A percentile compares a stretch with the other conserved stretches of the same genome.
phyloP scores from a whole-genome alignment of 768 basidiomycete species.

The Amanita phalloides region DNA sequence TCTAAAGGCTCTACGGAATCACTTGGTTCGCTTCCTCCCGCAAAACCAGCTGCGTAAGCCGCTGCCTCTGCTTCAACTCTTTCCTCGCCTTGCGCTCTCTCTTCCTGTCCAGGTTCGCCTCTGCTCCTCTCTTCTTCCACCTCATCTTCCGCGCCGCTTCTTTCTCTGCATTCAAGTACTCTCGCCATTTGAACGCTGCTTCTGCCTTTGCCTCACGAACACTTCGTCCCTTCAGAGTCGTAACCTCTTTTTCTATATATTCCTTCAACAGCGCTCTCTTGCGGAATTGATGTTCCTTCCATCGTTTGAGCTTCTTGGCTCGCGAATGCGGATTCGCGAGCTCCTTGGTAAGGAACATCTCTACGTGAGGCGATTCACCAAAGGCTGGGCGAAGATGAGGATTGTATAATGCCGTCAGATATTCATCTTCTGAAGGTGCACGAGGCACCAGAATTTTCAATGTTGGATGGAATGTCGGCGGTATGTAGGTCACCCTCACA shows the following conservation, averaged over 20 bases:
- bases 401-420: slow-evolving; percentile 48
- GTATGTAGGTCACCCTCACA: slow-evolving; percentile 57
- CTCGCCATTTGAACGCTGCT: slow-evolving; percentile 65
- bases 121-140: slow-evolving; percentile 37
- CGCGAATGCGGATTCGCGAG: slow-evolving; percentile 76
- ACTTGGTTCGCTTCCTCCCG: slow-evolving; percentile 49
- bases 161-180: slow-evolving; percentile 44
- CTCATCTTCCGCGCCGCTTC: slow-evolving; percentile 52
- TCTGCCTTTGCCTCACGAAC: slow-evolving; percentile 58
- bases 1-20: slow-evolving; percentile 22
- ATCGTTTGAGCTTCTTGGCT: slow-evolving; percentile 72
- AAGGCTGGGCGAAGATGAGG: slow-evolving; percentile 31
- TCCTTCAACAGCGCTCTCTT: slow-evolving; percentile 40
- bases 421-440: slow-evolving; percentile 42
- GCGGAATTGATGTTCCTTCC: slow-evolving; percentile 45
- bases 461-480: slow-evolving; percentile 38
- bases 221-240: slow-evolving; percentile 49
- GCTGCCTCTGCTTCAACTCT: slow-evolving; percentile 40
- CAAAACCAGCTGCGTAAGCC: slow-evolving; percentile 43
- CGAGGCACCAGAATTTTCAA: slow-evolving; percentile 25
- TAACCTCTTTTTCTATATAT: slow-evolving; percentile 42
- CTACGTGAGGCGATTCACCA: slow-evolving; percentile 50
- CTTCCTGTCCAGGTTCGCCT: slow-evolving; percentile 44
- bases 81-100: slow-evolving; percentile 42
- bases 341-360: slow-evolving; percentile 55